phyloP scores from a whole-genome alignment of 108 stramenopile genomes.

The Nitzschia putrida region DNA sequence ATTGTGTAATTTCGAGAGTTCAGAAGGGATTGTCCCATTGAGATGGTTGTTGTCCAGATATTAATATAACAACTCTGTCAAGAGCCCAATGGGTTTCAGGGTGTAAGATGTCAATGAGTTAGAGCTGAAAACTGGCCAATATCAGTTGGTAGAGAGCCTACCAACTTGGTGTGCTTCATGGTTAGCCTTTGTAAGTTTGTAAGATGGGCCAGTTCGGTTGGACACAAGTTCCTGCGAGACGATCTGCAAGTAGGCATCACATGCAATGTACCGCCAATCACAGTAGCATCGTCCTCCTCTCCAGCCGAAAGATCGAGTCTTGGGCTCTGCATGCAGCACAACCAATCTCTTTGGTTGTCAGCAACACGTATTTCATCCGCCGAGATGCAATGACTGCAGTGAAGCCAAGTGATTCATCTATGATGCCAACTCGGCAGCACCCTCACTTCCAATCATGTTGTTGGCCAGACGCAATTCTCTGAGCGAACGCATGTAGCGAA shows the following conservation, averaged over 20 bases:
- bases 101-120: conserved; percentile 59
- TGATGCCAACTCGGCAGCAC: too few relatives aligned
- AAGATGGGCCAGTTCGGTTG: conserved; percentile 62
- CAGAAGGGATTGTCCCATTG: conserved; percentile 61
- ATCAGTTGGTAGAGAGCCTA: conserved; percentile 41
- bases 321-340: conserved; percentile 21
- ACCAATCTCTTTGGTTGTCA: conserved; percentile 33
- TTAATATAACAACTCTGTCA: conserved; percentile 35
- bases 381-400: too few relatives aligned
- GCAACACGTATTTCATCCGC: conserved; percentile 26
- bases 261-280: neutral
- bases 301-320: too few relatives aligned
- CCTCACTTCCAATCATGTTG: too few relatives aligned
- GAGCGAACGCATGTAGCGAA: too few relatives aligned
- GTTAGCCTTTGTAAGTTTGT: conserved; percentile 41
- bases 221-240: conserved; percentile 3
- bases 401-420: too few relatives aligned
- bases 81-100: conserved; percentile 42
- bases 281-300: too few relatives aligned
- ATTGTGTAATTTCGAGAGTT: conserved; percentile 38
- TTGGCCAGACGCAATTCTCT: too few relatives aligned
- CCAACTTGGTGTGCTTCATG: conserved; percentile 41
- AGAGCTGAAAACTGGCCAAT: conserved; percentile 32
- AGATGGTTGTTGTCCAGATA: conserved; percentile 47
- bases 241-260: neutral